Conservation (phyloP, 139 green algal genomes). For the Coelastrella sp. region DNA sequence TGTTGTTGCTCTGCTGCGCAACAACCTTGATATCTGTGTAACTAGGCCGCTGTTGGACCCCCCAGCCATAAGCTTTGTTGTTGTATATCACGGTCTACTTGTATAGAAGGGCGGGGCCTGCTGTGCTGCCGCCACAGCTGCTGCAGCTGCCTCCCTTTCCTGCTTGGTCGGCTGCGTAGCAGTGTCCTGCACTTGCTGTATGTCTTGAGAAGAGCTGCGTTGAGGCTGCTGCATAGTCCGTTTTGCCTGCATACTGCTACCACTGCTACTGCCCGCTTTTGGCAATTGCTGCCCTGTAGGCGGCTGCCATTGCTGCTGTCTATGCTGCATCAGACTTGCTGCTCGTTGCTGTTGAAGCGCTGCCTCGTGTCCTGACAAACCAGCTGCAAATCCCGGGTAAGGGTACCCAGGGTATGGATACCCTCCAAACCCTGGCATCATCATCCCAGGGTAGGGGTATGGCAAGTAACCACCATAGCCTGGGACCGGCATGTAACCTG, state of each 20-base stretch:
- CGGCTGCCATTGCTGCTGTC: slow-evolving; percentile 13
- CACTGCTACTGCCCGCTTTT: background rate
- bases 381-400: background rate
- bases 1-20: too few species aligned
- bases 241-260: background rate
- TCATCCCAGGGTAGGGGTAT: slow-evolving; percentile 50
- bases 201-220: background rate
- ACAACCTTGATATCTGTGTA: too few species aligned
- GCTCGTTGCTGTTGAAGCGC: slow-evolving; percentile 27
- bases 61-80: background rate
- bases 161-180: slow-evolving; percentile 10
- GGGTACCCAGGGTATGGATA: slow-evolving; percentile 3
- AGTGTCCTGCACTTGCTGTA: slow-evolving; percentile 13
- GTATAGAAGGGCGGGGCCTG: background rate
- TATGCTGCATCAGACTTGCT: slow-evolving; percentile 9
- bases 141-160: slow-evolving; percentile 6
- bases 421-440: slow-evolving; percentile 41
- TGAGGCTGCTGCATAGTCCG: background rate
- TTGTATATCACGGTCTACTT: background rate
- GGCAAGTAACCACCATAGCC: slow-evolving; percentile 35
- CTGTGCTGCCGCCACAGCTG: slow-evolving; percentile 18
- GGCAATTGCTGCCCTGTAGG: background rate
- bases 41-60: too few species aligned
- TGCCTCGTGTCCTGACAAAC: background rate
- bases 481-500: background rate